Evolutionary conservation across 345 rosid genomes (phyloP).

Genomic region (Gossypium raimondii): DNA sequence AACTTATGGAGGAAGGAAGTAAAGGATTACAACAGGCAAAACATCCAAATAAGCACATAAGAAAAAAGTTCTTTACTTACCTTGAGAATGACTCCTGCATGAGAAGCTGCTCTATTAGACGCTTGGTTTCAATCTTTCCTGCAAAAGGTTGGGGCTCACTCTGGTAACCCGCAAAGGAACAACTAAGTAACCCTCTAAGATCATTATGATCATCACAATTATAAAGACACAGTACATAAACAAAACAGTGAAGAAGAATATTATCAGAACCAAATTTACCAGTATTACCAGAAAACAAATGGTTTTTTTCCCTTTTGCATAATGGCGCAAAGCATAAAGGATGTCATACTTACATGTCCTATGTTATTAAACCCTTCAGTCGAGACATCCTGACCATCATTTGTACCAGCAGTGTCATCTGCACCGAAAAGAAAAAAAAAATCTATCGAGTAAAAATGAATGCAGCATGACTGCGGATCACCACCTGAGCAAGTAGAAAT

Average conservation of each 20-base stretch:
- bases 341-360: constrained; percentile 31
- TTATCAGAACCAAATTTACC: neutral
- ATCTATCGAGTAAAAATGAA: neutral
- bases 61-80: constrained; percentile 34
- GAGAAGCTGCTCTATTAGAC: constrained; percentile 71
- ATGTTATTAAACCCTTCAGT: constrained; percentile 29
- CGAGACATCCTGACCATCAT: constrained; percentile 25
- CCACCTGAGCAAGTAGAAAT: neutral
- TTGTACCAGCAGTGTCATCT: constrained; percentile 37
- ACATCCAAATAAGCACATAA: constrained; percentile 11
- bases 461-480: neutral
- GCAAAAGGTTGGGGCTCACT: constrained; percentile 26
- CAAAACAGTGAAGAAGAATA: neutral
- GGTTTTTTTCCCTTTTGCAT: neutral
- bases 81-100: constrained; percentile 75
- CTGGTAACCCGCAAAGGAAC: constrained; percentile 6
- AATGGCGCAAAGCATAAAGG: neutral
- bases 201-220: neutral
- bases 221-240: neutral
- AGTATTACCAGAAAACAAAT: neutral
- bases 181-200: constrained; percentile 4
- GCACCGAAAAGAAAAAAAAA: constrained; percentile 28
- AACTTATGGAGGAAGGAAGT: neutral
- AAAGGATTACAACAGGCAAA: constrained; percentile 1
- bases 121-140: constrained; percentile 49